Conservation (phyloP, 2,329 filamentous ascomycete species). For the Fusarium tjaetaba region DNA sequence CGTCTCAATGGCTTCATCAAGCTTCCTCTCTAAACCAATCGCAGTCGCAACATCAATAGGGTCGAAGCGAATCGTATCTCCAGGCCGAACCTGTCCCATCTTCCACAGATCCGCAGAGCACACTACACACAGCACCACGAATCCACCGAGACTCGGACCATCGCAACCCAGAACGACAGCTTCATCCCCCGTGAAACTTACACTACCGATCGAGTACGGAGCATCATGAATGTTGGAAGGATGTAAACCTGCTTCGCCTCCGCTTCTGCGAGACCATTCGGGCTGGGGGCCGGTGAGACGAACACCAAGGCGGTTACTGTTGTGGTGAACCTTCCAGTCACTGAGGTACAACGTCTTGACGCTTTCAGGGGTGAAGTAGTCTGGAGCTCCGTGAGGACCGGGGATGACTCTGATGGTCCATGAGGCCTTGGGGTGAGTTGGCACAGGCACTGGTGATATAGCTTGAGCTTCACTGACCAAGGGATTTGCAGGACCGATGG, state of each 20-base stretch:
- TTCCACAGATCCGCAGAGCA: slow-evolving; percentile 54
- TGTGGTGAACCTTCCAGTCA: slow-evolving; percentile 53
- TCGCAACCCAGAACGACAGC: slow-evolving; percentile 53
- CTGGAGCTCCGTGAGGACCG: slow-evolving; percentile 52
- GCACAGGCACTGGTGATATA: slow-evolving; percentile 33
- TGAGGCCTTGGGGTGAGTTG: slow-evolving; percentile 36
- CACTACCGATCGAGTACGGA: slow-evolving; percentile 53
- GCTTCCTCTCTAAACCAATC: slow-evolving; percentile 34
- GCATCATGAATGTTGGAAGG: slow-evolving; percentile 55
- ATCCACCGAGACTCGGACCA: slow-evolving; percentile 54
- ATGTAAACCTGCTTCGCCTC: slow-evolving; percentile 52
- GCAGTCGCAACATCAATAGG: slow-evolving; percentile 44
- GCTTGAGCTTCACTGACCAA: rapidly evolving
- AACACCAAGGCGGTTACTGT: slow-evolving; percentile 53
- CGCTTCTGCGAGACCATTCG: slow-evolving; percentile 51
- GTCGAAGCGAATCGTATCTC: slow-evolving; percentile 50
- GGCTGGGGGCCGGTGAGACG: slow-evolving; percentile 51
- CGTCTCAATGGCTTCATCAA: slow-evolving; percentile 37
- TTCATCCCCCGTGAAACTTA: slow-evolving; percentile 56
- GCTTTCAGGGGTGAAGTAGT: slow-evolving; percentile 50
- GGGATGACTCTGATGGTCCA: slow-evolving; percentile 50
- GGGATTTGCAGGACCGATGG: slow-evolving; percentile 10
- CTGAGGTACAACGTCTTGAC: slow-evolving; percentile 46
- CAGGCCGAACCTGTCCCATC: slow-evolving; percentile 53
- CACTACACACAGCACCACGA: slow-evolving; percentile 52